Conservation (phyloP, 139 green algal species). For the Chlorella sp. region DNA sequence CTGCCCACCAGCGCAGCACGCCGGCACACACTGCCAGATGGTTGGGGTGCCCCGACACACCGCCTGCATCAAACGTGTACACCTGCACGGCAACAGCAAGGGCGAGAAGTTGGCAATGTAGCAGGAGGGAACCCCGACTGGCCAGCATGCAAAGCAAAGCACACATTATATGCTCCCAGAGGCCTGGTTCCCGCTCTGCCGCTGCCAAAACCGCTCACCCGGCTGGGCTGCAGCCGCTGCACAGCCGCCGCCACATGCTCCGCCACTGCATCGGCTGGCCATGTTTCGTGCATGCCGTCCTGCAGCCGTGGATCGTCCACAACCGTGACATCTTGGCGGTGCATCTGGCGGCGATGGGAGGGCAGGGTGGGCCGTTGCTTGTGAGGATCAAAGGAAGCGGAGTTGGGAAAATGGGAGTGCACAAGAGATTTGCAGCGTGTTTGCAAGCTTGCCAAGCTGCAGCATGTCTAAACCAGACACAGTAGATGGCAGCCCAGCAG, state of each 20-base stretch:
- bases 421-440: too few relatives aligned
- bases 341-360: slow-evolving; percentile 17
- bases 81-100: slow-evolving; percentile 32
- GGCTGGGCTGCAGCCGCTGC: not conserved
- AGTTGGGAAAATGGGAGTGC: too few relatives aligned
- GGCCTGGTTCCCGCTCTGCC: too few relatives aligned
- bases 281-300: slow-evolving; percentile 42
- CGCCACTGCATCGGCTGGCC: slow-evolving; percentile 18
- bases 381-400: too few relatives aligned
- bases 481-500: too few relatives aligned
- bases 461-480: too few relatives aligned
- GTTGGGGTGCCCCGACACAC: slow-evolving; percentile 64
- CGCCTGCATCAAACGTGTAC: slow-evolving; percentile 59
- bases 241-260: slow-evolving; percentile 36
- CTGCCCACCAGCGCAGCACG: slow-evolving; percentile 16
- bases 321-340: slow-evolving; percentile 8
- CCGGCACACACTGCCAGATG: slow-evolving; percentile 32
- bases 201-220: not conserved
- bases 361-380: too few relatives aligned
- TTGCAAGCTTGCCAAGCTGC: too few relatives aligned
- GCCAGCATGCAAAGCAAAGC: too few relatives aligned
- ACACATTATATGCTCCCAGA: too few relatives aligned
- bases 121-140: too few relatives aligned
- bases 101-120: not conserved
- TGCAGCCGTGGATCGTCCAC: slow-evolving; percentile 45